A percentile compares a stretch with the other conserved stretches of the same genome.
Conservation (phyloP, 2,329 filamentous ascomycete genomes). For the Fusarium torreyae region DNA sequence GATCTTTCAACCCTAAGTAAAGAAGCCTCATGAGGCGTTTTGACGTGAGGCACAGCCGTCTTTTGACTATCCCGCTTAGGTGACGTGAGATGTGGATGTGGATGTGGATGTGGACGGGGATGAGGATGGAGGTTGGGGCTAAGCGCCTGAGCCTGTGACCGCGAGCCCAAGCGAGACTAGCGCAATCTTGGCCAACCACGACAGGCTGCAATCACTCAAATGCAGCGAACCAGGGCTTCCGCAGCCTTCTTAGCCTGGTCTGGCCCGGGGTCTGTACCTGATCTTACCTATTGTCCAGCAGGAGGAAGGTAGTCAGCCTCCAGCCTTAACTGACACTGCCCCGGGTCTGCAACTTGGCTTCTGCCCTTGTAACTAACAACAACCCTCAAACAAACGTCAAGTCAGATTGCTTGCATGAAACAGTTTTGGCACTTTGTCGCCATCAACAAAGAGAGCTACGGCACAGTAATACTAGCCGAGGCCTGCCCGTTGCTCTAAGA, state of each 20-base stretch:
- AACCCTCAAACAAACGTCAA: slow-evolving; percentile 1
- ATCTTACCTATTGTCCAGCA: slow-evolving; percentile 4
- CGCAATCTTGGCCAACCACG: slow-evolving; percentile 1
- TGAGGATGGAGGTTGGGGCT: background rate
- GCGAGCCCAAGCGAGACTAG: slow-evolving; percentile 27
- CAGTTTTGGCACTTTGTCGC: background rate
- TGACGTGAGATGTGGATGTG: slow-evolving; percentile 10
- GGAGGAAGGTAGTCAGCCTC: background rate
- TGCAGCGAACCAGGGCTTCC: slow-evolving; percentile 16
- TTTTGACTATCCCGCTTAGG: slow-evolving; percentile 1
- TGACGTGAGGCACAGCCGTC: background rate
- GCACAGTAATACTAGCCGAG: background rate
- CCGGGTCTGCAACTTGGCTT: slow-evolving; percentile 13
- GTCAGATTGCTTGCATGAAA: slow-evolving; percentile 10
- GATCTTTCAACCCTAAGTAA: background rate
- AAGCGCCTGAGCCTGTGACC: slow-evolving; percentile 25
- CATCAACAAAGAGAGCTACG: background rate
- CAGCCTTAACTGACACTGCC: slow-evolving; percentile 28
- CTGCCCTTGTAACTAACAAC: slow-evolving; percentile 20
- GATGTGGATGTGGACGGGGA: too few relatives aligned
- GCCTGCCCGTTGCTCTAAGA: background rate
- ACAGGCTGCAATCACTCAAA: slow-evolving; percentile 33
- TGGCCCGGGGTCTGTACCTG: slow-evolving; percentile 13
- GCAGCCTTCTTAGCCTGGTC: background rate
- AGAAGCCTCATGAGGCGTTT: slow-evolving; percentile 23